A percentile compares a stretch with the other conserved stretches of the same genome.
phyloP scores from a whole-genome alignment of 345 rosid genomes.

The Populus simonii region DNA sequence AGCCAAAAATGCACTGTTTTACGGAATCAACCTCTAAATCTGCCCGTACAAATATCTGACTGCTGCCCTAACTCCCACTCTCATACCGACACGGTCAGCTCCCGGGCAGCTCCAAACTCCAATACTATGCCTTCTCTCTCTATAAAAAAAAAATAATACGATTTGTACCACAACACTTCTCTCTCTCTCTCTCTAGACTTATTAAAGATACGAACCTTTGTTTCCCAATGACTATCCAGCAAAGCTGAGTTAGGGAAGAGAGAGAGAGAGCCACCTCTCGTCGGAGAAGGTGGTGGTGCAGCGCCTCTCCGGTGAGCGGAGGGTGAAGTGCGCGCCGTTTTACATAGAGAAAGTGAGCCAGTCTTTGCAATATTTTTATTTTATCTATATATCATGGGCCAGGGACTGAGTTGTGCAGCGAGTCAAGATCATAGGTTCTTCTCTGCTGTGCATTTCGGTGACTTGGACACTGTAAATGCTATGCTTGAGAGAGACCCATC shows the following conservation, averaged over 20 bases:
- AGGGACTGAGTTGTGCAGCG: conserved; percentile 77
- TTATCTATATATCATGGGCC: conserved; percentile 60
- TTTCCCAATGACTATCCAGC: background rate
- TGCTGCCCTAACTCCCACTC: conserved; percentile 10
- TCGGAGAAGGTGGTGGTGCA: conserved; percentile 26
- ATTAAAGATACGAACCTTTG: conserved; percentile 14
- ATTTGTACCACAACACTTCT: background rate
- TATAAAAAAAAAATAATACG: background rate
- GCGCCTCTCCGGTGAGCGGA: conserved; percentile 16
- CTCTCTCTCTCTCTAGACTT: background rate
- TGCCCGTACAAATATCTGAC: conserved; percentile 34
- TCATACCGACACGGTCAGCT: conserved; percentile 22
- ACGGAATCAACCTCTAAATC: conserved; percentile 13
- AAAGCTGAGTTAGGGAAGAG: background rate
- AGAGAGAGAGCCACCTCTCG: conserved; percentile 15
- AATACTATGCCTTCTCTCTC: conserved; percentile 24
- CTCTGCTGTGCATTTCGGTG: conserved; percentile 74
- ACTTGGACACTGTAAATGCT: conserved; percentile 42
- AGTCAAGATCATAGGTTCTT: conserved; percentile 68
- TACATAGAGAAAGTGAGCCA: background rate
- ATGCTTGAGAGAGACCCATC: conserved; percentile 55
- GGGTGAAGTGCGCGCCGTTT: conserved; percentile 9
- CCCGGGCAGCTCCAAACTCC: conserved; percentile 52
- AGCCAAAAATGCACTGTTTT: conserved; percentile 1
- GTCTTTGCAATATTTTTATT: background rate